A percentile compares a stretch with the other conserved stretches of the same genome.
Evolutionary conservation across 2,329 filamentous ascomycete species (phyloP).

Genomic region (Diplodia seriata): DNA sequence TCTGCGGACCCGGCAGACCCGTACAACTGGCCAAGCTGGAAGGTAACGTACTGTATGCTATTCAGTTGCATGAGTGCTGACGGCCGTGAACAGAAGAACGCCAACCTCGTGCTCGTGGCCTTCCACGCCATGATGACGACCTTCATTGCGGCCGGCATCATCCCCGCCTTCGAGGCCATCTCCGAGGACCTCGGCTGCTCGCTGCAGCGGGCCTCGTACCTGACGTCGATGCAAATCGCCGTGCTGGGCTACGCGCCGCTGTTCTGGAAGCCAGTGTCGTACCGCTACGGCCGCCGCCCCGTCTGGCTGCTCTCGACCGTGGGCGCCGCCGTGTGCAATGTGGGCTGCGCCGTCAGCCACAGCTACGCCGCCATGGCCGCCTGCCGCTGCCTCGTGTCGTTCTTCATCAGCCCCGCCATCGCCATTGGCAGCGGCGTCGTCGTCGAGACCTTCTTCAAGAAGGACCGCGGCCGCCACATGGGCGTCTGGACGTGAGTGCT

Average conservation of each 20-base stretch:
- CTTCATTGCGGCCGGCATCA: constrained; percentile 62
- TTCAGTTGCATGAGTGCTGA: too few relatives aligned
- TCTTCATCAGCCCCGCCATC: constrained; percentile 63
- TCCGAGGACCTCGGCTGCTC: constrained; percentile 57
- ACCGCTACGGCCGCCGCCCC: constrained; percentile 61
- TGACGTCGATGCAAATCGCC: constrained; percentile 63
- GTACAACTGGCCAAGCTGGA: constrained; percentile 63
- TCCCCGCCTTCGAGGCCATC: constrained; percentile 62
- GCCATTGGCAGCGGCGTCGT: constrained; percentile 65
- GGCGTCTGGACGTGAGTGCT: constrained; percentile 60
- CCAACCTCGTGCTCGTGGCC: constrained; percentile 61
- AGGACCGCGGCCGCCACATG: constrained; percentile 62
- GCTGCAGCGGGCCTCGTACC: constrained; percentile 59
- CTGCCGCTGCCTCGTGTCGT: constrained; percentile 61
- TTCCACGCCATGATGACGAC: constrained; percentile 65
- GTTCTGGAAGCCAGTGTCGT: constrained; percentile 64
- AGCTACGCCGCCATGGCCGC: constrained; percentile 59
- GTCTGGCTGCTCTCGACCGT: constrained; percentile 61
- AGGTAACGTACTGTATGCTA: constrained; percentile 42
- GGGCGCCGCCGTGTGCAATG: constrained; percentile 57
- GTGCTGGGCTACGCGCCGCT: constrained; percentile 62
- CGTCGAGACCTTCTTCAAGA: constrained; percentile 64
- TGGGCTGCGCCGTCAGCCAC: constrained; percentile 60
- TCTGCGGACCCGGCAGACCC: constrained; percentile 59
- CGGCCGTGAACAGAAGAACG: constrained; percentile 53